Conservation (phyloP, 305 asterid genomes). For the Rubia balearica region DNA sequence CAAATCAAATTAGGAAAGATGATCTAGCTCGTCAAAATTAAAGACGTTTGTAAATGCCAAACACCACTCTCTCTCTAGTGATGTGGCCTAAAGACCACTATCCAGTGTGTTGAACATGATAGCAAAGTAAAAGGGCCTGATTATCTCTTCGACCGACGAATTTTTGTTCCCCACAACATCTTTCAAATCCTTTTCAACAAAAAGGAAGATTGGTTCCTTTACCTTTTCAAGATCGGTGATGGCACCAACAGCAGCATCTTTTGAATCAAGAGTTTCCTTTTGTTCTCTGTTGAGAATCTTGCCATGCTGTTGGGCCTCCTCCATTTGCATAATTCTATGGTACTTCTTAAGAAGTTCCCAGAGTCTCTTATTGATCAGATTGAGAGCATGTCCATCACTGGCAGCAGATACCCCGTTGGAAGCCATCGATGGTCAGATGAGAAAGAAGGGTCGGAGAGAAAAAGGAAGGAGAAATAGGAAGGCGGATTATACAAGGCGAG, state of each 20-base stretch:
- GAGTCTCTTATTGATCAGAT: constrained; percentile 59
- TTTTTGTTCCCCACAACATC: constrained; percentile 7
- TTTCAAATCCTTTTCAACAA: constrained; percentile 33
- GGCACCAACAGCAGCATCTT: constrained; percentile 37
- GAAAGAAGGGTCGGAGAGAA: not conserved
- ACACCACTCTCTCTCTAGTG: constrained; percentile 60
- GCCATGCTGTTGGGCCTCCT: constrained; percentile 47
- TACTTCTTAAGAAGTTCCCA: constrained; percentile 62
- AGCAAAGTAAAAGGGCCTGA: constrained; percentile 58
- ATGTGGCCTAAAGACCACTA: constrained; percentile 33
- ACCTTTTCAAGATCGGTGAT: constrained; percentile 72
- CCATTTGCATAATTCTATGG: constrained; percentile 61
- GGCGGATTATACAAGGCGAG: not conserved
- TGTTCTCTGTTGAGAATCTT: constrained; percentile 70
- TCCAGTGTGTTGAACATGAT: constrained; percentile 49
- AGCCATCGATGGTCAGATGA: constrained; percentile 26
- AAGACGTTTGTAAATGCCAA: too few species aligned
- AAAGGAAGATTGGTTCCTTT: constrained; percentile 45
- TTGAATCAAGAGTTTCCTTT: constrained; percentile 51
- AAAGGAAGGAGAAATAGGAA: not conserved
- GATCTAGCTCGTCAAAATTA: constrained; percentile 51
- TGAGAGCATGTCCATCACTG: constrained; percentile 53
- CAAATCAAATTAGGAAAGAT: constrained; percentile 55
- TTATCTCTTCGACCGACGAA: constrained; percentile 44
- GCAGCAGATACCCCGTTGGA: constrained; percentile 26